phyloP scores from a whole-genome alignment of 2,329 filamentous ascomycete species.

The Alternaria gansuensis region DNA sequence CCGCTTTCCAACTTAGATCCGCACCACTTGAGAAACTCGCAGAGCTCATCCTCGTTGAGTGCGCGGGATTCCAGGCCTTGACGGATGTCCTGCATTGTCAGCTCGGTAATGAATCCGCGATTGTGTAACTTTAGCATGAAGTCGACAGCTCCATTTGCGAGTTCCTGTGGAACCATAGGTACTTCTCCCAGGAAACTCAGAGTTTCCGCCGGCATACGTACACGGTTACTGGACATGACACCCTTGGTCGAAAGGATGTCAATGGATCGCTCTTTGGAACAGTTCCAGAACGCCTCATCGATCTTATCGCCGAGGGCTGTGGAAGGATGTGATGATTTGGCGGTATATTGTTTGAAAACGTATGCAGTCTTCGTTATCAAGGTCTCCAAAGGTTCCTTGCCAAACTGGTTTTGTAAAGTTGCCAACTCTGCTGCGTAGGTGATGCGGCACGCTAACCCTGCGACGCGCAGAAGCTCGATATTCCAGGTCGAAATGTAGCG shows the following conservation, averaged over 20 bases:
- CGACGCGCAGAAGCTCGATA: slow-evolving; percentile 86
- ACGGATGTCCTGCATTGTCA: slow-evolving; percentile 87
- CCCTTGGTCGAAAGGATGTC: slow-evolving; percentile 90
- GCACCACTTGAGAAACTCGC: slow-evolving; percentile 86
- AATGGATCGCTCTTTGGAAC: slow-evolving; percentile 77
- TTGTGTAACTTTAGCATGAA: slow-evolving; percentile 85
- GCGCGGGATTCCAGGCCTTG: slow-evolving; percentile 83
- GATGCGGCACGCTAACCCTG: slow-evolving; percentile 87
- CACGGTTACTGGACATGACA: slow-evolving; percentile 81
- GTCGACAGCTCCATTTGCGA: slow-evolving; percentile 70
- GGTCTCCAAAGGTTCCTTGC: slow-evolving; percentile 65
- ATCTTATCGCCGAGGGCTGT: slow-evolving; percentile 83
- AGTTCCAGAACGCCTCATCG: slow-evolving; percentile 96
- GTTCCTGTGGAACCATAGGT: slow-evolving; percentile 80
- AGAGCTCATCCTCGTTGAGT: slow-evolving; percentile 78
- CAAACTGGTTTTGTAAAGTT: slow-evolving; percentile 63
- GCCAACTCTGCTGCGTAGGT: slow-evolving; percentile 88
- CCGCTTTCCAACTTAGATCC: slow-evolving; percentile 74
- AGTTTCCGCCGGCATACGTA: slow-evolving; percentile 77
- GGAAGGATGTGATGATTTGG: slow-evolving; percentile 88
- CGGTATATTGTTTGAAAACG: slow-evolving; percentile 85
- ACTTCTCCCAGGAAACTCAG: slow-evolving; percentile 86
- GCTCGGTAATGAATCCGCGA: slow-evolving; percentile 84
- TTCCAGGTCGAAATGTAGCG: slow-evolving; percentile 97
- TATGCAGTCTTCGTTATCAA: slow-evolving; percentile 83